Evolutionary conservation across 2,329 filamentous ascomycete genomes (phyloP).

Genomic region (Chaetomiaceae sp.): DNA sequence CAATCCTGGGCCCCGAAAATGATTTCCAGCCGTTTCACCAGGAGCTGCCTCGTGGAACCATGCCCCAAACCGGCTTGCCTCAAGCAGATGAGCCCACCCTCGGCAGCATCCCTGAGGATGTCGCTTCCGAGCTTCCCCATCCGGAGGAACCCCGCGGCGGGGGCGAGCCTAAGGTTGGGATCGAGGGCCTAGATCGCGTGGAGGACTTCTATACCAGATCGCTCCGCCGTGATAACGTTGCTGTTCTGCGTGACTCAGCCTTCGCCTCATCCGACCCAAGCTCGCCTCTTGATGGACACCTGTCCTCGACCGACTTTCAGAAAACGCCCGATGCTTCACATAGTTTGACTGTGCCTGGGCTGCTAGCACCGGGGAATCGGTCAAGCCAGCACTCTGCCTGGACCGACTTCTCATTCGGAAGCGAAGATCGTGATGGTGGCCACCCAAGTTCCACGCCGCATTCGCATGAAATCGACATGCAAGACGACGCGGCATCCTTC

Average conservation of each 20-base stretch:
- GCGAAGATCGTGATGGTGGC: conserved; percentile 38
- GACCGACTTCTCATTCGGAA: conserved; percentile 57
- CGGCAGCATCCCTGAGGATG: conserved; percentile 8
- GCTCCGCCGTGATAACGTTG: conserved; percentile 32
- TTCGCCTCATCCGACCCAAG: conserved; percentile 30
- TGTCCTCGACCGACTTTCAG: conserved; percentile 27
- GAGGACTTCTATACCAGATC: conserved; percentile 33
- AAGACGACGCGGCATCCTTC: conserved; percentile 20
- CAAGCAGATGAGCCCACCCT: conserved; percentile 19
- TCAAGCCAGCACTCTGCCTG: conserved; percentile 54
- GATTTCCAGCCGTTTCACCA: conserved; percentile 33
- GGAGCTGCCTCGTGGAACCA: conserved; percentile 22
- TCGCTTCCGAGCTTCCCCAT: conserved; percentile 8
- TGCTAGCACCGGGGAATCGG: conserved; percentile 41
- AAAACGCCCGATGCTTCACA: conserved; percentile 37
- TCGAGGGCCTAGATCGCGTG: conserved; percentile 25
- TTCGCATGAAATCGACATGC: conserved; percentile 17
- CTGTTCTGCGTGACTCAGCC: conserved; percentile 31
- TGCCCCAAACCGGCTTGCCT: conserved; percentile 14
- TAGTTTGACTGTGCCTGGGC: conserved; percentile 44
- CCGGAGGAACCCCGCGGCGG: conserved; percentile 7
- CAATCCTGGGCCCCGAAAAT: conserved; percentile 44
- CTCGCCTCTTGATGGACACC: conserved; percentile 28
- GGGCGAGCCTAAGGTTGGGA: conserved; percentile 13
- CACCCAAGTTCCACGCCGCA: conserved; percentile 18